Base-by-base conservation (phyloP, 164 flowering plant species). In the Macadamia integrifolia region DNA sequence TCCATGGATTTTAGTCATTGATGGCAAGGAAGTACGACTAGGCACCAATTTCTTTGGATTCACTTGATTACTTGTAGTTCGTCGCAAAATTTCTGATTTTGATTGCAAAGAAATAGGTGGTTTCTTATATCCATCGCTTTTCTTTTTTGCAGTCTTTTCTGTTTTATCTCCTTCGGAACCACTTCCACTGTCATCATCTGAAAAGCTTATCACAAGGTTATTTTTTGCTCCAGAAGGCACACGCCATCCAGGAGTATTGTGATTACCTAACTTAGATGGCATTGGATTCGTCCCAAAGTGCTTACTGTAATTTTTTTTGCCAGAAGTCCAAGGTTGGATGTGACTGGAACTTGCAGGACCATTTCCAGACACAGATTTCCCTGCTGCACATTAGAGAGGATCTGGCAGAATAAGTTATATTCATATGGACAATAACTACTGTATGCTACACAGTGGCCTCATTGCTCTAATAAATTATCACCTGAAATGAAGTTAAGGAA, bases 101-200 rank as follows among this genome's bases (percentile, higher is more conserved):
- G 50, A 31, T 31, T 32, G 63, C 1, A 71, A 62, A 43, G 78
- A 65, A 61, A 69, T 18, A 55, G 80, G 74, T 9, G 77, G 80
- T 43, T 58, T 82, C 69, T 57, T 73, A 72, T 30, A 71, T 10
- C 65, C 67, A 67, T 55, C 70, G 40, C 69, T 66, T 67, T 74
- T 81, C 62, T 31, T 67, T 69, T 72, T 76, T n/a, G 31, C 17
- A 64, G 71, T 50, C 46, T 67, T 80, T 48, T 67, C 77, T 48
- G 43, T 50, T 50, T 58, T 70, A 72, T 52, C 6, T 63, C 79
- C 86, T 66, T 85, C 89, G 71, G 79, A 77, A 53, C 84, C 95
- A 75, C 91, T 88, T 67, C 74, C 88, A 79, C 87, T 85, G 29
- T 87, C 96, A 80, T 79, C 84, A 74, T 88, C 97, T 52, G 97